phyloP scores from a whole-genome alignment of 2,329 filamentous ascomycete species.

The Aspergillus niger region DNA sequence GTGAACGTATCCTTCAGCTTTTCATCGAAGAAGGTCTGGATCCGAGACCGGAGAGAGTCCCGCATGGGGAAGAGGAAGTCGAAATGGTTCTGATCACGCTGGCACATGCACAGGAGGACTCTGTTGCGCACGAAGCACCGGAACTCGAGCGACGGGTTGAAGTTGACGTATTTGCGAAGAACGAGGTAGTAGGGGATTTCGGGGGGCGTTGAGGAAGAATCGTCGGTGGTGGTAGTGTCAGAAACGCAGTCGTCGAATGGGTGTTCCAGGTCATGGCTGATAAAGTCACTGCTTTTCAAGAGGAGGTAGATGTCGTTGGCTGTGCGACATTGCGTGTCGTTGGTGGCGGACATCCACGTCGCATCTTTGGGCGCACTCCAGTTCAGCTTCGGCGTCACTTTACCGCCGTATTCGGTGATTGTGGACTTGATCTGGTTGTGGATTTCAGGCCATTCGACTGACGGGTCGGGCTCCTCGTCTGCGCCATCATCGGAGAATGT shows the following conservation, averaged over 20 bases:
- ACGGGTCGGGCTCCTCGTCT: constrained; percentile 60
- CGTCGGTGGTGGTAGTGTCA: constrained; percentile 24
- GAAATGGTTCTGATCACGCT: constrained; percentile 89
- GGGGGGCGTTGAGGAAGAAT: constrained; percentile 24
- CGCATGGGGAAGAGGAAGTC: constrained; percentile 74
- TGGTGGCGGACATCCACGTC: constrained; percentile 83
- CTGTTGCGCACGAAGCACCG: constrained; percentile 89
- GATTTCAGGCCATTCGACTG: constrained; percentile 64
- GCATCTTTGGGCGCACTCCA: constrained; percentile 98
- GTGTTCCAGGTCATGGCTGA: constrained; percentile 91
- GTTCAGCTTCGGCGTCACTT: constrained; percentile 90
- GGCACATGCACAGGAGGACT: constrained; percentile 77
- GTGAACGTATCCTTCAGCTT: constrained; percentile 76
- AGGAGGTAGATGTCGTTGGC: constrained; percentile 92
- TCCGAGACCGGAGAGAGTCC: constrained; percentile 65
- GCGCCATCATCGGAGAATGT: constrained; percentile 55
- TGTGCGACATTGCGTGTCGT: constrained; percentile 86
- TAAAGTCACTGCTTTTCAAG: constrained; percentile 90
- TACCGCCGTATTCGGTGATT: constrained; percentile 79
- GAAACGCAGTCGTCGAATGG: constrained; percentile 76
- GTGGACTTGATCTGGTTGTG: constrained; percentile 75
- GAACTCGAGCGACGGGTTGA: constrained; percentile 91
- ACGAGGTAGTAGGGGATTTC: constrained; percentile 76
- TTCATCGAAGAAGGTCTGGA: constrained; percentile 75
- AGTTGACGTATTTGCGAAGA: constrained; percentile 81